Evolutionary conservation across 768 basidiomycete species (phyloP).

Genomic region (Tricholoma hemisulphureum): DNA sequence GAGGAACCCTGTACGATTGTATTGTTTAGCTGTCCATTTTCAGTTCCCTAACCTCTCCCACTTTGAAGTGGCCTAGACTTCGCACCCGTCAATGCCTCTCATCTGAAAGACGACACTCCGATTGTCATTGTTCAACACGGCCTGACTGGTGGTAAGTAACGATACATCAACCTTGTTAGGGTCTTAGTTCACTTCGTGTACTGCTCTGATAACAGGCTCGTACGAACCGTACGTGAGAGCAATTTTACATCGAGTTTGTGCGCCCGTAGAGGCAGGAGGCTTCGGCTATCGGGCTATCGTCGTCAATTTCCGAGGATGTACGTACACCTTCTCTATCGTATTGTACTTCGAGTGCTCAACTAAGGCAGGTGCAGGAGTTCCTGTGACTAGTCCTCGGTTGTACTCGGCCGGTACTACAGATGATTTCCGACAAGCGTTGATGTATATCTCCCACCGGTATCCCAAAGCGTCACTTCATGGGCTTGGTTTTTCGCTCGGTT

Average conservation of each 20-base stretch:
- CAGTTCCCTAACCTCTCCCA: conserved; percentile 5
- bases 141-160: conserved; percentile 42
- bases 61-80: conserved; percentile 57
- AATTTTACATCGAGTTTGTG: conserved; percentile 68
- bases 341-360: conserved; percentile 9
- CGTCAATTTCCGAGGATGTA: conserved; percentile 89
- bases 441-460: conserved; percentile 67
- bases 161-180: background rate
- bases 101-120: conserved; percentile 38
- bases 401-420: conserved; percentile 87
- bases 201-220: conserved; percentile 49
- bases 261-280: conserved; percentile 69
- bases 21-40: background rate
- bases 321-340: conserved; percentile 29
- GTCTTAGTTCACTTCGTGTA: background rate
- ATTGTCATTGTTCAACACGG: conserved; percentile 57
- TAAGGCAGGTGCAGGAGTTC: conserved; percentile 70
- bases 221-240: conserved; percentile 87
- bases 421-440: conserved; percentile 76
- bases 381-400: conserved; percentile 74
- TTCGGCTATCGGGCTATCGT: conserved; percentile 86
- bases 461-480: conserved; percentile 81
- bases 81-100: conserved; percentile 42
- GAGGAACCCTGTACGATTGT: conserved; percentile 56
- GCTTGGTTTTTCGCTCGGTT: conserved; percentile 88